Conservation (phyloP, 345 rosid species). For the Gossypium stocksii region DNA sequence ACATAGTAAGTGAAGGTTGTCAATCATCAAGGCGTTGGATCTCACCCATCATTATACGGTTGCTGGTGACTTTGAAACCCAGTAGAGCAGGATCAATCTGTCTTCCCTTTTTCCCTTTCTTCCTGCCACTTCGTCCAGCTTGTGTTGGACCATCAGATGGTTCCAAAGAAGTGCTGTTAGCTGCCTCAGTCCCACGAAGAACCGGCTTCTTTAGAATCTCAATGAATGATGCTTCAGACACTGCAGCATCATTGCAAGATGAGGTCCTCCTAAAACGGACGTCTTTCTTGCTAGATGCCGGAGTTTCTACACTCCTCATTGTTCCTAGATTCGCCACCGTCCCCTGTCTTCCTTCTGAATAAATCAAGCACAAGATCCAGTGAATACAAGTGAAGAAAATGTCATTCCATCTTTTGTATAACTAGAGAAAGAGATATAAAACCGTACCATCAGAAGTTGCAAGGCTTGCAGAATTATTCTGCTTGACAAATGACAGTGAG, state of each 20-base stretch:
- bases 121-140: conserved; percentile 31
- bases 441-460: conserved; percentile 40
- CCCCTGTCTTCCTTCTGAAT: conserved; percentile 32
- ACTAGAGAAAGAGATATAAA: background rate
- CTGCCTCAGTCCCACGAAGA: conserved; percentile 12
- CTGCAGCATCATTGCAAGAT: conserved; percentile 43
- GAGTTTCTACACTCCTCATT: conserved; percentile 16
- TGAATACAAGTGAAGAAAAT: background rate
- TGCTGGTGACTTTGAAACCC: conserved; percentile 56
- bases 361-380: background rate
- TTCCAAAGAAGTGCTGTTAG: conserved; percentile 22
- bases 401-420: background rate
- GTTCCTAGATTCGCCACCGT: conserved; percentile 21
- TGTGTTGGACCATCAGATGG: conserved; percentile 24
- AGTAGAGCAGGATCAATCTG: conserved; percentile 57
- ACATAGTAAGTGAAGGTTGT: conserved; percentile 1
- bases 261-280: conserved; percentile 38
- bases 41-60: conserved; percentile 62
- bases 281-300: conserved; percentile 43
- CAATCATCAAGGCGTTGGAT: conserved; percentile 47
- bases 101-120: conserved; percentile 54
- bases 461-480: conserved; percentile 29
- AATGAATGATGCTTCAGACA: conserved; percentile 64
- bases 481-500: conserved; percentile 34
- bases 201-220: conserved; percentile 60